Evolutionary conservation across 257 asterid species (phyloP).

Genomic region (Przewalskia tangutica): DNA sequence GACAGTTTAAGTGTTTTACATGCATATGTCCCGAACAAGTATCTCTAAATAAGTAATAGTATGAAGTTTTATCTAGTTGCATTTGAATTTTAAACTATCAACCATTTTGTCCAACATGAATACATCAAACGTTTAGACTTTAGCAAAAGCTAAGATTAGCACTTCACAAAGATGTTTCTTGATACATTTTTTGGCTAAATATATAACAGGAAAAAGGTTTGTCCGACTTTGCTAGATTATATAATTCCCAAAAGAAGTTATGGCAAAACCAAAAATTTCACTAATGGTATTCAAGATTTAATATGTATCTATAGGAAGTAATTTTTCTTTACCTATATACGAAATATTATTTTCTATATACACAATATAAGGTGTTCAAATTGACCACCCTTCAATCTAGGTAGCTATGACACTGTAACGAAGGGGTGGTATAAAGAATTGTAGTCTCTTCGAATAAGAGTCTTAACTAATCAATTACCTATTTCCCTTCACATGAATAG

Average conservation of each 20-base stretch:
- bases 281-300: background rate
- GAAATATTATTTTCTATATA: background rate
- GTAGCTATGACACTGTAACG: background rate
- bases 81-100: too few species aligned
- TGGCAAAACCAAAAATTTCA: too few species aligned
- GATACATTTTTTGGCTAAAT: background rate
- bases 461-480: background rate
- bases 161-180: background rate
- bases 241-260: too few species aligned
- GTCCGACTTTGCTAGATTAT: background rate
- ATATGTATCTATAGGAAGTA: background rate
- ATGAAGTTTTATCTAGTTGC: too few species aligned
- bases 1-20: too few species aligned
- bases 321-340: background rate
- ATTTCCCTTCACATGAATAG: background rate
- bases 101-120: background rate
- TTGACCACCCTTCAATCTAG: background rate
- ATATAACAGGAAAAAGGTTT: background rate
- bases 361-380: background rate
- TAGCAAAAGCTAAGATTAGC: background rate
- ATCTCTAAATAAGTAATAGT: too few species aligned
- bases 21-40: too few species aligned
- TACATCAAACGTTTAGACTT: background rate
- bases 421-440: background rate
- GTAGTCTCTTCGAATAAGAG: background rate